phyloP scores from a whole-genome alignment of 257 asterid genomes.

The Capsicum rhomboideum region DNA sequence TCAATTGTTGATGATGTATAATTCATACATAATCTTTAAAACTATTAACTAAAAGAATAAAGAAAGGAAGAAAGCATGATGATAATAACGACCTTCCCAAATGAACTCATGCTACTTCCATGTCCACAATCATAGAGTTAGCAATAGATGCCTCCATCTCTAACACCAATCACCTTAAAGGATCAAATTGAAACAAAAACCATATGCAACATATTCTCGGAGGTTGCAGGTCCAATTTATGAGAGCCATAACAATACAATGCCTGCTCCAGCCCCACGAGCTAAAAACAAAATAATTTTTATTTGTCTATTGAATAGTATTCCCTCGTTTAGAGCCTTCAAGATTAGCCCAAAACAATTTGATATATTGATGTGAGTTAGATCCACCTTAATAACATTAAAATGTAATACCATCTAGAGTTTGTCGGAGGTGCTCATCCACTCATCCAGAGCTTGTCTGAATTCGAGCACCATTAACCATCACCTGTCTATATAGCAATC shows the following conservation, averaged over 20 bases:
- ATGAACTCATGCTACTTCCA: slow-evolving; percentile 10
- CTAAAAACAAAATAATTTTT: not conserved
- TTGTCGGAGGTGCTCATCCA: too few species aligned
- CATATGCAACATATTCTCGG: not conserved
- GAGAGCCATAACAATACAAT: not conserved
- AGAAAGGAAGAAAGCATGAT: too few species aligned
- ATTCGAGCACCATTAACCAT: too few species aligned
- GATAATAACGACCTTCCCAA: not conserved
- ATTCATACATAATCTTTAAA: too few species aligned
- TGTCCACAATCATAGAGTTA: not conserved
- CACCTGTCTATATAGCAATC: slow-evolving; percentile 70
- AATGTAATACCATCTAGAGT: too few species aligned
- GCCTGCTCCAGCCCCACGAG: not conserved
- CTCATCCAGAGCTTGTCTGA: too few species aligned
- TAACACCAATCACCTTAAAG: not conserved
- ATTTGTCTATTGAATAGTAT: not conserved
- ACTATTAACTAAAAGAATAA: too few species aligned
- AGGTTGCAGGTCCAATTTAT: not conserved
- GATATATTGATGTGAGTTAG: too few species aligned
- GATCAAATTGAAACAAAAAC: not conserved
- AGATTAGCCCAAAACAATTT: too few species aligned
- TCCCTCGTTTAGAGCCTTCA: not conserved
- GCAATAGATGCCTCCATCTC: not conserved
- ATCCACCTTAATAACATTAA: too few species aligned
- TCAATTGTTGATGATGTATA: too few species aligned